Evolutionary conservation across 2,329 filamentous ascomycete genomes (phyloP).

Genomic region (Clonostachys sp.): DNA sequence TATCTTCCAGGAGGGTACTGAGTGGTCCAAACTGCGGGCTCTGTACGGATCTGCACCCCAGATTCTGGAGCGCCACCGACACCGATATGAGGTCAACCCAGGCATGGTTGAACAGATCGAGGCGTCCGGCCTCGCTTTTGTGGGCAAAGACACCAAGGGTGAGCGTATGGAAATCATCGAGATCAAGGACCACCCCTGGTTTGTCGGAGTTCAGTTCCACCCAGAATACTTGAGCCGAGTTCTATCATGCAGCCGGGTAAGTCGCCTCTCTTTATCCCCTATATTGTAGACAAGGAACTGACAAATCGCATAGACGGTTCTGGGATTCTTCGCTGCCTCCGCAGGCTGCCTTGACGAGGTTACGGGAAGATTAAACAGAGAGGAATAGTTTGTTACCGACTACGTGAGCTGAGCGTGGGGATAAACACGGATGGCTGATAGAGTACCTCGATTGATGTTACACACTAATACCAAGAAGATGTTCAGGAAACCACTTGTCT

Average conservation of each 20-base stretch:
- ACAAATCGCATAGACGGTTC: conserved; percentile 48
- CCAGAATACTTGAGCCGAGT: conserved; percentile 81
- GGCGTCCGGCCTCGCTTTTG: conserved; percentile 65
- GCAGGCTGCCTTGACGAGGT: conserved; percentile 57
- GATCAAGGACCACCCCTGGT: conserved; percentile 78
- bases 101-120: conserved; percentile 66
- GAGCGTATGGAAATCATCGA: conserved; percentile 82
- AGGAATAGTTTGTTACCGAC: too few relatives aligned
- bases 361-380: background rate
- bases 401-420: too few relatives aligned
- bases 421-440: too few relatives aligned
- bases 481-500: too few relatives aligned
- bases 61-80: conserved; percentile 74
- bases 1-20: conserved; percentile 68
- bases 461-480: too few relatives aligned
- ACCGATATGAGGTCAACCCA: conserved; percentile 89
- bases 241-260: conserved; percentile 31
- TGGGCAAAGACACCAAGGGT: conserved; percentile 75
- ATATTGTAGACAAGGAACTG: background rate
- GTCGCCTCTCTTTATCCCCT: background rate
- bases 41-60: conserved; percentile 60
- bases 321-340: conserved; percentile 80
- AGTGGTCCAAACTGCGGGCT: conserved; percentile 74
- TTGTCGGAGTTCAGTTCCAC: conserved; percentile 81
- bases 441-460: too few relatives aligned